Base-by-base conservation (phyloP, 371 early-diverging fungal species). In the Enterocytospora artemiae region DNA sequence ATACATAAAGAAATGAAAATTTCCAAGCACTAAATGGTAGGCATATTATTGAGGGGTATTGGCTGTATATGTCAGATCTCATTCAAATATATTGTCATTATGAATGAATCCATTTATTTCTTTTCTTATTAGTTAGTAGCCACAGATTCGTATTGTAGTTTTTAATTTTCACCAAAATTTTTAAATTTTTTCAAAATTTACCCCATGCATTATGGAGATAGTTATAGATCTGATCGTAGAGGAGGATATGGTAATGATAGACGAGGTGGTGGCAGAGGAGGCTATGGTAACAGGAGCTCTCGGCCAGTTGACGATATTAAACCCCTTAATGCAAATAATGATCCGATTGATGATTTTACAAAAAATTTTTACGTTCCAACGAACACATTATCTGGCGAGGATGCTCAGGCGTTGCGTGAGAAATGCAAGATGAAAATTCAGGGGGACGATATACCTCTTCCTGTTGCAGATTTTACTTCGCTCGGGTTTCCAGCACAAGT, bases 401-500 rank as follows among this genome's bases (percentile, higher is more conserved):
- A 85, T 41, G 73, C 82, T 50, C 76, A 76, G 16, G 76, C 67
- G 28, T 81, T 79, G 68, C 69, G 85, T 37, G 54, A 70, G 14
- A 77, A 75, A 44, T 76, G 79, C 63, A 77, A 82, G 52, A 85
- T 85, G 69, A 79, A 63, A 25, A 71, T 82, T 36, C 67, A 68
- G 33, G 86, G 86, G 16, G 66, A 49, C 5, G 62, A 80, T 65
- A 72, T 85, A 31, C 84, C 84, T 25, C 74, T 77, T 24, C 86
- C 86, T 0, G 86, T 89, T 72, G 80, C 84, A 25, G 84, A 86
- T 9, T 93, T 94, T 82, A 87, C 83, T 18, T 80, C 84, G 58
- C 70, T 81, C 9, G 71, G 77, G 14, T 84, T 85, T 73, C 84
- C 84, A 24, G 27, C 86, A 85, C 76, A 86, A 84, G 22, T 96